Conservation (phyloP, 257 asterid species). For the Scutellaria baicalensis region DNA sequence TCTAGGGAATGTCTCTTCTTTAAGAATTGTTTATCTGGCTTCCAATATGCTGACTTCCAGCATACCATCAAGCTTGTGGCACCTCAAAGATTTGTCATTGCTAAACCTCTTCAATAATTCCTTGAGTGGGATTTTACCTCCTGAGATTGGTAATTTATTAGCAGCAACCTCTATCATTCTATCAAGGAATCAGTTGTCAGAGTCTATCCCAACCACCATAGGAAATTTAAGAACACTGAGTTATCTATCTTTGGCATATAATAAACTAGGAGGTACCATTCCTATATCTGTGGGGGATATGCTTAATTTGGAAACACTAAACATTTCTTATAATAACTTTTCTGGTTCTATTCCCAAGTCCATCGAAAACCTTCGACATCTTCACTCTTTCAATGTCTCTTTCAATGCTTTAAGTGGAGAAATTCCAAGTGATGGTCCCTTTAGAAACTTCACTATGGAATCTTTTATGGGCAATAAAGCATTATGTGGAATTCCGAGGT, state of each 20-base stretch:
- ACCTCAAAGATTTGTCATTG: no score
- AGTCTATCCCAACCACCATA: not conserved
- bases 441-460: slow-evolving; percentile 12
- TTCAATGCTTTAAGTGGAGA: slow-evolving; percentile 17
- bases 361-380: not conserved
- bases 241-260: not conserved
- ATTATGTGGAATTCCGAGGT: slow-evolving; percentile 8
- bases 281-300: not conserved
- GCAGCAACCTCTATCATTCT: slow-evolving; percentile 9
- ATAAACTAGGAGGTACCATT: not conserved
- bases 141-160: no score
- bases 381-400: slow-evolving; percentile 11
- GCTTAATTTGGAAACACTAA: not conserved
- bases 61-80: no score
- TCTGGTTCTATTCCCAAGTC: slow-evolving; percentile 12
- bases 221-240: not conserved
- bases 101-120: no score
- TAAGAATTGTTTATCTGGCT: no score
- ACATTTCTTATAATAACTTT: not conserved
- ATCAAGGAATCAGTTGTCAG: not conserved
- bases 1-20: no score
- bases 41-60: no score
- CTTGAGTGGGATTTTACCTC: no score
- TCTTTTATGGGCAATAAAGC: not conserved
- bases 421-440: slow-evolving; percentile 19